Evolutionary conservation across 2,329 filamentous ascomycete species (phyloP).

Genomic region (Penicillium corylophilum): DNA sequence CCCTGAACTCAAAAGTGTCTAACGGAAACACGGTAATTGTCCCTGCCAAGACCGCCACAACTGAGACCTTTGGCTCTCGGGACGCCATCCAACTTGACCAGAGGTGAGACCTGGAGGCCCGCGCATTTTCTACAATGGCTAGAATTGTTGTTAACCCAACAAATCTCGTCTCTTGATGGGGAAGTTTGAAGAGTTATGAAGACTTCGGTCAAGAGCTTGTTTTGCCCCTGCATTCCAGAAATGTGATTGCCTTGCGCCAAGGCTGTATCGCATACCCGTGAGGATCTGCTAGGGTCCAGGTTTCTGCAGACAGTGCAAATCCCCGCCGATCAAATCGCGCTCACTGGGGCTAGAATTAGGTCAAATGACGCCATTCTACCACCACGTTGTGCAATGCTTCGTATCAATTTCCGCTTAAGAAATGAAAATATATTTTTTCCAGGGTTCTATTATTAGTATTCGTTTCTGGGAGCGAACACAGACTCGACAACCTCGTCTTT

Average conservation of each 20-base stretch:
- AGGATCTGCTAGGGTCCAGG: not conserved
- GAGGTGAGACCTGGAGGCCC: not conserved
- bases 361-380: constrained; percentile 16
- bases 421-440: not conserved
- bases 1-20: not conserved
- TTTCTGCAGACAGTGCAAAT: not conserved
- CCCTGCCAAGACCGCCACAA: not conserved
- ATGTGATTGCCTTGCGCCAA: not conserved
- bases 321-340: constrained; percentile 6
- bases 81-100: not conserved
- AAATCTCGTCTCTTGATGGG: not conserved
- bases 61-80: not conserved
- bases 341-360: not conserved
- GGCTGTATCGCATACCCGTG: not conserved
- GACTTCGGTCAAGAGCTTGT: not conserved
- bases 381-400: constrained; percentile 9
- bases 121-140: not conserved
- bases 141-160: not conserved
- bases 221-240: not conserved
- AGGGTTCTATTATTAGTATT: not conserved
- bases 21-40: not conserved
- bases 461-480: not conserved
- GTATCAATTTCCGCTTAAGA: not conserved
- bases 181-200: not conserved
- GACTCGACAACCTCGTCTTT: not conserved